Conservation (phyloP, 257 asterid species). For the Plantago major region DNA sequence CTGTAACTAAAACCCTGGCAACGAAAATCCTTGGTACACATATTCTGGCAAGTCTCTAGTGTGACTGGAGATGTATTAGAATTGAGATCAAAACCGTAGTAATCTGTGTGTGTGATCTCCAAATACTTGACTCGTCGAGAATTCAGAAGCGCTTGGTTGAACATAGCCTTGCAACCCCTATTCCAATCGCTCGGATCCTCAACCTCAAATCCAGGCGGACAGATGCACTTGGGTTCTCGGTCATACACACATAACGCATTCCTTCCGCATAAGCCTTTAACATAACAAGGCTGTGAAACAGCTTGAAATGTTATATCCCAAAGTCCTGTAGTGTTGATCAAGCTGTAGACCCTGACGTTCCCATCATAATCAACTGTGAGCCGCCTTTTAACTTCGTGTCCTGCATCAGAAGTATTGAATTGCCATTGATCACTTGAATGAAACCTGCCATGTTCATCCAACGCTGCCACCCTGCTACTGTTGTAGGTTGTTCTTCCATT, state of each 20-base stretch:
- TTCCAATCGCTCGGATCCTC: constrained; percentile 45
- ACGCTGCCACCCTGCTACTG: constrained; percentile 47
- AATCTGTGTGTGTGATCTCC: constrained; percentile 49
- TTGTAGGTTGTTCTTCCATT: constrained; percentile 54
- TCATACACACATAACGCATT: constrained; percentile 47
- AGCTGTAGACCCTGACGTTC: constrained; percentile 56
- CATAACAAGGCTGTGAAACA: constrained; percentile 38
- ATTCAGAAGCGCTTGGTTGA: constrained; percentile 22
- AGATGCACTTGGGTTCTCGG: constrained; percentile 37
- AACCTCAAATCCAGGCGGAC: constrained; percentile 50
- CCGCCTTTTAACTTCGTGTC: constrained; percentile 46
- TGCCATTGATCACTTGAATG: constrained; percentile 46
- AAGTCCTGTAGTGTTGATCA: constrained; percentile 38
- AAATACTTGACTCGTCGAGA: constrained; percentile 32
- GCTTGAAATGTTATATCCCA: constrained; percentile 65
- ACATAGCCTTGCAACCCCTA: constrained; percentile 40
- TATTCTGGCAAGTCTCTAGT: constrained; percentile 29
- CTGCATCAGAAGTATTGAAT: constrained; percentile 46
- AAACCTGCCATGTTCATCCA: constrained; percentile 48
- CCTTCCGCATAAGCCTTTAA: constrained; percentile 58
- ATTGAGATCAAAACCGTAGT: constrained; percentile 54
- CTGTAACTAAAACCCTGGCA: constrained; percentile 53
- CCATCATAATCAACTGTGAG: constrained; percentile 59
- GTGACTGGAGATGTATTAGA: constrained; percentile 8
- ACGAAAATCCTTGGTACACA: constrained; percentile 29